These are phyloP conservation scores for Pseudogymnoascus destructans DNA, from an alignment of 2,329 filamentous ascomycete species.

Conservation along the genomic window DNA sequence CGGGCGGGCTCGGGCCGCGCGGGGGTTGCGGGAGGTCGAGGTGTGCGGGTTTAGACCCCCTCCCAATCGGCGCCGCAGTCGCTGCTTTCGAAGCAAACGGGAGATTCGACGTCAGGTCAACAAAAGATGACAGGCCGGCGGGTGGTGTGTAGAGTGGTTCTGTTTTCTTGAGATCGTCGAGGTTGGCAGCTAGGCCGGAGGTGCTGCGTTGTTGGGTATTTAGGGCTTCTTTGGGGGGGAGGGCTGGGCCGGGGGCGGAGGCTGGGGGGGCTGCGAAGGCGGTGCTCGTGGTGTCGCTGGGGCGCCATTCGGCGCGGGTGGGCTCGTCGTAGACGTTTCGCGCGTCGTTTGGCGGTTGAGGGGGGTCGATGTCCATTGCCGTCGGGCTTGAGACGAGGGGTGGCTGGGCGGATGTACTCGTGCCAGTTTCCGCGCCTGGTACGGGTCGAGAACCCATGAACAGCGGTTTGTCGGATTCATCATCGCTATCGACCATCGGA, in stretches of 20 bases:
- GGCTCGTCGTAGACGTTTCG: constrained; percentile 47
- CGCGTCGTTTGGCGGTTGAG: constrained; percentile 26
- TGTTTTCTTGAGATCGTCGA: constrained; percentile 42
- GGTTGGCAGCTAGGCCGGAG: constrained; percentile 25
- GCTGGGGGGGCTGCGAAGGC: not conserved
- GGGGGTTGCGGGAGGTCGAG: constrained; percentile 28
- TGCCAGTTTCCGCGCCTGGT: not conserved
- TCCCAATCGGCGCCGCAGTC: constrained; percentile 27
- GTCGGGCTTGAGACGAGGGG: constrained; percentile 35
- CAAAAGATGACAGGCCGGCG: constrained; percentile 39
- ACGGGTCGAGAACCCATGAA: constrained; percentile 14
- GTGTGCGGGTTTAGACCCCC: constrained; percentile 33
- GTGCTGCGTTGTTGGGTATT: not conserved
- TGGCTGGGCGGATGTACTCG: constrained; percentile 6
- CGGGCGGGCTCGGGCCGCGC: constrained; percentile 35
- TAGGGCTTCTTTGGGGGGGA: not conserved
- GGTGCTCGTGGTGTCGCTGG: not conserved
- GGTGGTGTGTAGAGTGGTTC: constrained; percentile 38
- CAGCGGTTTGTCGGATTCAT: constrained; percentile 19
- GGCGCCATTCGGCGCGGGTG: constrained; percentile 41
- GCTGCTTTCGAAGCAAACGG: constrained; percentile 43
- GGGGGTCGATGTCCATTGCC: constrained; percentile 54
- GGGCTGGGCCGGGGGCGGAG: not conserved
- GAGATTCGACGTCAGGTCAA: constrained; percentile 42
- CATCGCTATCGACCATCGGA: constrained; percentile 21